Conservation (phyloP, 2,329 filamentous ascomycete species). For the Hypoxylon sp. region DNA sequence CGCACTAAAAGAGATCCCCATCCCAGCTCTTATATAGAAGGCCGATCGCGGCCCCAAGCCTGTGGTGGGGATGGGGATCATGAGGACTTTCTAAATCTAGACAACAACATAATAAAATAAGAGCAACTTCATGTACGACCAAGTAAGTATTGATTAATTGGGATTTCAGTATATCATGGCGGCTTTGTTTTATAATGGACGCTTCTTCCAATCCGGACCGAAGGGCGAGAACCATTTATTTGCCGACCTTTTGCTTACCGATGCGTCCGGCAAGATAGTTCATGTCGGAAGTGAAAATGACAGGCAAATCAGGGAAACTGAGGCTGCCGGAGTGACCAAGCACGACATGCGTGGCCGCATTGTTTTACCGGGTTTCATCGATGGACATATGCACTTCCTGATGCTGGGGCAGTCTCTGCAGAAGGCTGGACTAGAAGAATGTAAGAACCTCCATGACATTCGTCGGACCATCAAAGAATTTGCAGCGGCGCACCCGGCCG, state of each 20-base stretch:
- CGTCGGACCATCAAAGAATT: constrained; percentile 61
- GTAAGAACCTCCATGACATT: constrained; percentile 66
- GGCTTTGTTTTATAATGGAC: constrained; percentile 72
- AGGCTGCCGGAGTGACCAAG: constrained; percentile 46
- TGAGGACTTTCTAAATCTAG: constrained; percentile 14
- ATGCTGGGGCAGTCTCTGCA: constrained; percentile 68
- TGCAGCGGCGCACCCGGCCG: constrained; percentile 61
- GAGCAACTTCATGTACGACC: neutral
- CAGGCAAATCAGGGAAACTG: constrained; percentile 51
- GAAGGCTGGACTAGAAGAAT: constrained; percentile 64
- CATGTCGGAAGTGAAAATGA: constrained; percentile 57
- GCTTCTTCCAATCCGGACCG: constrained; percentile 67
- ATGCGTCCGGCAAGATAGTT: constrained; percentile 54
- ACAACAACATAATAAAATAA: constrained; percentile 6
- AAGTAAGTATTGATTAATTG: neutral
- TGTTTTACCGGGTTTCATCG: constrained; percentile 69
- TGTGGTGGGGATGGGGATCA: constrained; percentile 33
- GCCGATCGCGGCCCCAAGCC: constrained; percentile 35
- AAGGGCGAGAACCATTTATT: constrained; percentile 53
- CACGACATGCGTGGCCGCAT: constrained; percentile 59
- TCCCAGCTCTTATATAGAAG: constrained; percentile 7
- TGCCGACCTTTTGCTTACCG: constrained; percentile 57
- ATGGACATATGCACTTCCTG: constrained; percentile 71
- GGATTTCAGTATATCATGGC: constrained; percentile 54
- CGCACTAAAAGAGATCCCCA: constrained; percentile 17